Percentiles rank a stretch among this genome's conserved stretches.
Conservation (phyloP, 2,329 filamentous ascomycete species). For the Arthroderma sp. region DNA sequence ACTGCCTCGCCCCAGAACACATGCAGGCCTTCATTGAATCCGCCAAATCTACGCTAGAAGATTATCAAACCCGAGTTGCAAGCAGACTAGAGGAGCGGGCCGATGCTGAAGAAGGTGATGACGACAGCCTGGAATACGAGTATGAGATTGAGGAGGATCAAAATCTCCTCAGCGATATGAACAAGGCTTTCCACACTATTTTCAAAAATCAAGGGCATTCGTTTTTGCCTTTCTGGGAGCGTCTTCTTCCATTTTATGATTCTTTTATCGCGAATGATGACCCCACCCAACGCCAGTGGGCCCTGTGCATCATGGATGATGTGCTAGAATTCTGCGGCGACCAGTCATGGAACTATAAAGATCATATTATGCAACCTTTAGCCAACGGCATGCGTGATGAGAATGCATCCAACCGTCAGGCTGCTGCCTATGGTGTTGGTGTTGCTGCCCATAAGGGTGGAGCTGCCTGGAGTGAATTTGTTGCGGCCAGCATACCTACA, state of each 20-base stretch:
- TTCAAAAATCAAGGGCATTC: slow-evolving; percentile 87
- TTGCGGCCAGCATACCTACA: slow-evolving; percentile 62
- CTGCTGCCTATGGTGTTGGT: slow-evolving; percentile 88
- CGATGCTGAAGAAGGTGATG: slow-evolving; percentile 77
- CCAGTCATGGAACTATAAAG: slow-evolving; percentile 73
- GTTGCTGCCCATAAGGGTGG: slow-evolving; percentile 91
- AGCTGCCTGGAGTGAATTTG: slow-evolving; percentile 72
- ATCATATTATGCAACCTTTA: slow-evolving; percentile 75
- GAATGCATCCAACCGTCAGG: slow-evolving; percentile 85
- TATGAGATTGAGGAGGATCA: slow-evolving; percentile 96
- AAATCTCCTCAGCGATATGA: slow-evolving; percentile 94
- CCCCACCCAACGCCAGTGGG: slow-evolving; percentile 91
- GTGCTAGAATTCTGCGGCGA: slow-evolving; percentile 92
- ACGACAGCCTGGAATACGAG: slow-evolving; percentile 72
- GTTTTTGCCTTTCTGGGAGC: slow-evolving; percentile 82
- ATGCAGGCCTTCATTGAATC: slow-evolving; percentile 81
- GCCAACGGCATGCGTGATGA: slow-evolving; percentile 73
- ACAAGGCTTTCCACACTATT: slow-evolving; percentile 97
- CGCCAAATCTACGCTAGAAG: slow-evolving; percentile 72
- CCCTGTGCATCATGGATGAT: slow-evolving; percentile 97
- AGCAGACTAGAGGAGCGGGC: slow-evolving; percentile 72
- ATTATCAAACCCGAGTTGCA: slow-evolving; percentile 79
- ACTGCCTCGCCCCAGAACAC: slow-evolving; percentile 62
- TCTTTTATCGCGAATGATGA: slow-evolving; percentile 69
- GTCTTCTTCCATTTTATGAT: slow-evolving; percentile 72